These are phyloP conservation scores for Cladophialophora yegresii DNA, from an alignment of 2,329 filamentous ascomycete genomes.

Conservation along the genomic window DNA sequence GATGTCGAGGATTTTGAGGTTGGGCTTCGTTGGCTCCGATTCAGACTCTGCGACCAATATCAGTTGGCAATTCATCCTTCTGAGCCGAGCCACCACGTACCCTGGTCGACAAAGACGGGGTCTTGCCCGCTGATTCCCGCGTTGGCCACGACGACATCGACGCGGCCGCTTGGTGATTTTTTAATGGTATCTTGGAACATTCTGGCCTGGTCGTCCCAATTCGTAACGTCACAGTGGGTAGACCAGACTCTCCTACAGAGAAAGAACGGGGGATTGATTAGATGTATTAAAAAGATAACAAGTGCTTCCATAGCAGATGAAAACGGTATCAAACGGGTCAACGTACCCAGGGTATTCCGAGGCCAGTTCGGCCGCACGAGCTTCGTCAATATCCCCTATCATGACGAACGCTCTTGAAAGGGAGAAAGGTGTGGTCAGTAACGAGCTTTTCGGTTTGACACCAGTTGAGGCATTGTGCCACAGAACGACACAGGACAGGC, in stretches of 20 bases:
- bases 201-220: neutral
- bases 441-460: neutral
- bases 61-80: neutral
- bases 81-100: neutral
- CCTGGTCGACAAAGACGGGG: neutral
- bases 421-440: neutral
- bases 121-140: neutral
- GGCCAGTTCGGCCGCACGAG: neutral
- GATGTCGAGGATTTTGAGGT: slow-evolving; percentile 42
- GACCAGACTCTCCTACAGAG: neutral
- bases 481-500: neutral
- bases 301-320: neutral
- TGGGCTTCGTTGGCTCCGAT: slow-evolving; percentile 22
- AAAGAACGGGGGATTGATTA: neutral
- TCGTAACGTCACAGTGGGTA: neutral
- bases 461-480: neutral
- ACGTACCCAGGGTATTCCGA: neutral
- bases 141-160: neutral
- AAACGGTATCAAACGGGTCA: neutral
- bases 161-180: neutral
- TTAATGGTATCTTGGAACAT: neutral
- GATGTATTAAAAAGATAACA: neutral
- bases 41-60: neutral
- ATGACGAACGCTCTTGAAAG: neutral
- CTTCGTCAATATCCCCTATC: neutral